These are phyloP conservation scores for Tilletia walkeri DNA, from an alignment of 1,284 basidiomycete species.

Conservation along the genomic window DNA sequence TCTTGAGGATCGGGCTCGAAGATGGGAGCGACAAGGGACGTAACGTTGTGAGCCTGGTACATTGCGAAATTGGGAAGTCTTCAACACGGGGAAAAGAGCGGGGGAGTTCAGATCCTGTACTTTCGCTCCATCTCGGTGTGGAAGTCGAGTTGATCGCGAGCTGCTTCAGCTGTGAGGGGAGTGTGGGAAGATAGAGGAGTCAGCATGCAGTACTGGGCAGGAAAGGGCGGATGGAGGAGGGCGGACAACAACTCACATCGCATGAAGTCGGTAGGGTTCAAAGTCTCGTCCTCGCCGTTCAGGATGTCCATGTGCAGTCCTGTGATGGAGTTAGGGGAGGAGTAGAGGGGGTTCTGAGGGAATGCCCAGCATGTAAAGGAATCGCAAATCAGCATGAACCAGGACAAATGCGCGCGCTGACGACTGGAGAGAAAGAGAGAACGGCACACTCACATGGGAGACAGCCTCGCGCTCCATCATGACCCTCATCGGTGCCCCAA, in stretches of 20 bases:
- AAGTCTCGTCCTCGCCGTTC: conserved; percentile 49
- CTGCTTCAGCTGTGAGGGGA: conserved; percentile 8
- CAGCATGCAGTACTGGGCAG: not conserved
- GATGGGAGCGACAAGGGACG: too few species aligned
- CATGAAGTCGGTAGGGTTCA: conserved; percentile 51
- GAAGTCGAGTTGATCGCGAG: conserved; percentile 26
- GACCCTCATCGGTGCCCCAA: conserved; percentile 81
- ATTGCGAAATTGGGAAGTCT: too few species aligned
- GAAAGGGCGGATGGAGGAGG: not conserved
- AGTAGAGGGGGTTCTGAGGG: conserved; percentile 32
- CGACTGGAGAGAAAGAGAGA: not conserved
- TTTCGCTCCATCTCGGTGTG: conserved; percentile 40
- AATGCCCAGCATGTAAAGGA: not conserved
- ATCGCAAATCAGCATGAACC: not conserved
- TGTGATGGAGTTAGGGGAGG: conserved; percentile 31
- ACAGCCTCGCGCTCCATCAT: conserved; percentile 93
- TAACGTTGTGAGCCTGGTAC: too few species aligned
- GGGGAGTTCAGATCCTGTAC: conserved; percentile 23
- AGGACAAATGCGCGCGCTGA: not conserved
- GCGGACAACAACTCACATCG: conserved; percentile 35
- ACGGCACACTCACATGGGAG: conserved; percentile 63
- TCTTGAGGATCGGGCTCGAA: too few species aligned
- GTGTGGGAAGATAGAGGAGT: not conserved
- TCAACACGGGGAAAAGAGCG: not conserved
- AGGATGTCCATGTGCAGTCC: conserved; percentile 52